Percentiles rank a stretch among this genome's conserved stretches.
phyloP scores from a whole-genome alignment of 2,329 filamentous ascomycete species.

The Alternaria sp. region DNA sequence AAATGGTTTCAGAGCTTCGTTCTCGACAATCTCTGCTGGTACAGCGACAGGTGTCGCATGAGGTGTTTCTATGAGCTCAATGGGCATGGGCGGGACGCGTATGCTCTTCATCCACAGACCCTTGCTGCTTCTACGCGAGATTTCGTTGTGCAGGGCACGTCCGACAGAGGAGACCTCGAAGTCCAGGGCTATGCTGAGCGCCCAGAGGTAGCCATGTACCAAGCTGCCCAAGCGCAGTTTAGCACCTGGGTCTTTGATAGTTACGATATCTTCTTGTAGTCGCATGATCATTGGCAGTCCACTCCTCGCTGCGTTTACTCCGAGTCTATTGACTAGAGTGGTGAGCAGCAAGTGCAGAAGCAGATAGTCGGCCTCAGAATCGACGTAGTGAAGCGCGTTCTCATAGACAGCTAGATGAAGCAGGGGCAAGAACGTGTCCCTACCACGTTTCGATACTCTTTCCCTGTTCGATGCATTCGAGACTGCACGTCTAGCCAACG shows the following conservation, averaged over 20 bases:
- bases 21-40: conserved; percentile 37
- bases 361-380: conserved; percentile 75
- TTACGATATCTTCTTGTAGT: conserved; percentile 83
- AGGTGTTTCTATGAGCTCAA: conserved; percentile 64
- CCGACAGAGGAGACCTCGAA: conserved; percentile 76
- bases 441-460: conserved; percentile 61
- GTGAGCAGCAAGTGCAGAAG: conserved; percentile 79
- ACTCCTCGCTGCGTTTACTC: conserved; percentile 80
- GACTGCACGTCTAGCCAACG: conserved; percentile 67
- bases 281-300: conserved; percentile 89
- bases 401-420: conserved; percentile 92
- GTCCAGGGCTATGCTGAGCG: conserved; percentile 77
- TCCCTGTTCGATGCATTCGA: conserved; percentile 73
- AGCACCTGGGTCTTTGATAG: conserved; percentile 69
- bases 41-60: conserved; percentile 34
- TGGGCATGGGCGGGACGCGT: conserved; percentile 70
- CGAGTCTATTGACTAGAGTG: conserved; percentile 77
- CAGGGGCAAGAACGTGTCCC: conserved; percentile 79
- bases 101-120: conserved; percentile 82
- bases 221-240: conserved; percentile 84
- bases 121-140: conserved; percentile 75
- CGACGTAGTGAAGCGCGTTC: conserved; percentile 71
- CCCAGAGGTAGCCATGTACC: conserved; percentile 89
- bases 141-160: conserved; percentile 76
- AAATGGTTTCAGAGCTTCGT: conserved; percentile 70